Evolutionary conservation across 192 early-diverging fungal genomes (phyloP).

Genomic region (Linnemannia schmuckeri): DNA sequence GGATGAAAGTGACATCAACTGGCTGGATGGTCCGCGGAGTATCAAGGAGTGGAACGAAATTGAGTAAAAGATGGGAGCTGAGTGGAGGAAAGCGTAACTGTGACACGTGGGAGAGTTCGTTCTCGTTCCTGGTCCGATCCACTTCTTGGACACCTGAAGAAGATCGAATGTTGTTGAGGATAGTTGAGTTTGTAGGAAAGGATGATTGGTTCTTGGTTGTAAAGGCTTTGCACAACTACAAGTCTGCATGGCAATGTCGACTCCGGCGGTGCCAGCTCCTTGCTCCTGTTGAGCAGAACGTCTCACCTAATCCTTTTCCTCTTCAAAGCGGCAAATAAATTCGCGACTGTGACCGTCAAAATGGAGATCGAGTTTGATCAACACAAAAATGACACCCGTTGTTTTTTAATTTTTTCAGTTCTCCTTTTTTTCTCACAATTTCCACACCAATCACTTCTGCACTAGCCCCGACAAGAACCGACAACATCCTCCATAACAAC

Average conservation of each 20-base stretch:
- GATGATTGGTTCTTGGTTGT: conserved; percentile 44
- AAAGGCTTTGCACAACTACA: conserved; percentile 22
- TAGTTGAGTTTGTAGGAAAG: conserved; percentile 34
- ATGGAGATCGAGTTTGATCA: no score
- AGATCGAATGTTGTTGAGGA: conserved; percentile 18
- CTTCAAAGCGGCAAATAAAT: no score
- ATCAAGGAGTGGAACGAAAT: conserved; percentile 17
- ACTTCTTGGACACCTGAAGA: conserved; percentile 14
- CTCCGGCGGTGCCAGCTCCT: conserved; percentile 42
- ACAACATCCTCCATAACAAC: neutral
- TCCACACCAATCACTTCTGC: neutral
- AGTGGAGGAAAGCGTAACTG: conserved; percentile 28
- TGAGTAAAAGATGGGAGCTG: conserved; percentile 17
- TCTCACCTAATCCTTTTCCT: no score
- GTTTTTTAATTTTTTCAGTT: no score
- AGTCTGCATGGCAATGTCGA: conserved; percentile 43
- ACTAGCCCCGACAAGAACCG: neutral
- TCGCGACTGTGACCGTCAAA: neutral
- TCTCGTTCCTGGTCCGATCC: conserved; percentile 8
- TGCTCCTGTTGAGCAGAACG: conserved; percentile 21
- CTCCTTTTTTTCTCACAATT: neutral
- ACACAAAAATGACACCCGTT: no score
- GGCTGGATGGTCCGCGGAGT: neutral
- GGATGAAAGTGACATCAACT: neutral
- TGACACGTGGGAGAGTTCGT: conserved; percentile 49